A percentile compares a stretch with the other conserved stretches of the same genome.
Evolutionary conservation across 2,329 filamentous ascomycete species (phyloP).

Genomic region (Pseudocercospora vitis): DNA sequence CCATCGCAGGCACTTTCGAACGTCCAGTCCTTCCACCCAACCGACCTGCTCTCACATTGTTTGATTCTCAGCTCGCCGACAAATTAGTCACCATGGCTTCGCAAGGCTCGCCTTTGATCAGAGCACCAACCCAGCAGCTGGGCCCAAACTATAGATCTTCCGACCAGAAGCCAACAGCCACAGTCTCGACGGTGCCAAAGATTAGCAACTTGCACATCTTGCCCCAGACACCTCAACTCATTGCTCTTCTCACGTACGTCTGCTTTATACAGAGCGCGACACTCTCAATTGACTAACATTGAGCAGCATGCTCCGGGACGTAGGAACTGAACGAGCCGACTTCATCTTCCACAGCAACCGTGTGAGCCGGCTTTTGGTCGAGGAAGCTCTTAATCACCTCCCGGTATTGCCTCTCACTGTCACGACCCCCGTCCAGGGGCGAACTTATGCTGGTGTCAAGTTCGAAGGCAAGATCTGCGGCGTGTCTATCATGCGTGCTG

Average conservation of each 20-base stretch:
- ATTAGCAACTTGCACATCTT: slow-evolving; percentile 88
- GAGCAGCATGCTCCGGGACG: slow-evolving; percentile 87
- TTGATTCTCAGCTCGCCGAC: not conserved
- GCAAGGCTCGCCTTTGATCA: slow-evolving; percentile 25
- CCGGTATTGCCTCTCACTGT: slow-evolving; percentile 86
- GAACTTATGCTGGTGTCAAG: slow-evolving; percentile 83
- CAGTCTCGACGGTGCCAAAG: slow-evolving; percentile 77
- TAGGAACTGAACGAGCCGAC: slow-evolving; percentile 84
- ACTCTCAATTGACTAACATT: slow-evolving; percentile 9
- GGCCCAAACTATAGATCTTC: slow-evolving; percentile 77
- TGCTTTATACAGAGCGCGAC: not conserved
- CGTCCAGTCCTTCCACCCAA: not conserved
- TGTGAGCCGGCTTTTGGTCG: slow-evolving; percentile 92
- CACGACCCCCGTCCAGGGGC: slow-evolving; percentile 79
- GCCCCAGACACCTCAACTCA: slow-evolving; percentile 91
- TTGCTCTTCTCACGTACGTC: slow-evolving; percentile 92
- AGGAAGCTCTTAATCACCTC: slow-evolving; percentile 95
- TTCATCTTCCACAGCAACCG: slow-evolving; percentile 99
- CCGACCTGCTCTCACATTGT: not conserved
- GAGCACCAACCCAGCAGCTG: slow-evolving; percentile 60
- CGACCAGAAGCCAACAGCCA: slow-evolving; percentile 67
- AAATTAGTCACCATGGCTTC: slow-evolving; percentile 20
- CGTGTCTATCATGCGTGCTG: slow-evolving; percentile 96
- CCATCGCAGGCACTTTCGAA: no score
- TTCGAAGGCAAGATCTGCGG: slow-evolving; percentile 99